Evolutionary conservation across 108 stramenopile genomes (phyloP).

Genomic region (Skeletonema grethae): DNA sequence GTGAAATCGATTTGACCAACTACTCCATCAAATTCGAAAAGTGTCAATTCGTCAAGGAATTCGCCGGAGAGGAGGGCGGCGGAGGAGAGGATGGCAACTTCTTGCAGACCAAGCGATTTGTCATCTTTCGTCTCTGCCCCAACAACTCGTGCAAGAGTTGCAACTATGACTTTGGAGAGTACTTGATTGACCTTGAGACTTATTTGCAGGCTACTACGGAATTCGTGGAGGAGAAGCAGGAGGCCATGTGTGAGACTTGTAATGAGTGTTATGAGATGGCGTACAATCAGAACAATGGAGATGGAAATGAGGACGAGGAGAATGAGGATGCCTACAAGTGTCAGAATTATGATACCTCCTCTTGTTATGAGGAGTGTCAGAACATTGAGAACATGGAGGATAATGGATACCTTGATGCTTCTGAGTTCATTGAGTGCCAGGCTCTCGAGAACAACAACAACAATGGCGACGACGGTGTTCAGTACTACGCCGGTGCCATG

Average conservation of each 20-base stretch:
- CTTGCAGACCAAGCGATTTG: conserved; percentile 77
- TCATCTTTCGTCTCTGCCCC: conserved; percentile 87
- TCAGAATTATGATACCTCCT: conserved; percentile 44
- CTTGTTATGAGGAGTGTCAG: conserved; percentile 77
- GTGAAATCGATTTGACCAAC: conserved; percentile 66
- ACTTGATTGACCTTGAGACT: conserved; percentile 76
- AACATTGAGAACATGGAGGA: conserved; percentile 93
- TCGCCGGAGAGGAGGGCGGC: conserved; percentile 50
- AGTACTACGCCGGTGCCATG: conserved; percentile 68
- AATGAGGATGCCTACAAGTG: conserved; percentile 20
- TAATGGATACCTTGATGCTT: conserved; percentile 87
- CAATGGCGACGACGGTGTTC: not conserved
- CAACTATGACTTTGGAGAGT: conserved; percentile 87
- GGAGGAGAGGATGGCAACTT: conserved; percentile 58
- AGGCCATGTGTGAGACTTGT: conserved; percentile 81
- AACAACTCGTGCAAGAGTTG: conserved; percentile 58
- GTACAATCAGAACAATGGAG: conserved; percentile 16
- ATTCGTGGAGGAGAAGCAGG: conserved; percentile 69
- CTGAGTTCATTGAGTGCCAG: conserved; percentile 75
- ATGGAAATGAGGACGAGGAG: conserved; percentile 36
- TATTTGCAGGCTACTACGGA: conserved; percentile 76
- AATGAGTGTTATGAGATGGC: conserved; percentile 56
- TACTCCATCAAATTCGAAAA: conserved; percentile 85
- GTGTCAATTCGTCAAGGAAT: conserved; percentile 88
- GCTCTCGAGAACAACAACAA: conserved; percentile 46